A percentile compares a stretch with the other conserved stretches of the same genome.
Evolutionary conservation across 1,139 yeast species (phyloP).

Genomic region (Magnusiomyces fungicola): DNA sequence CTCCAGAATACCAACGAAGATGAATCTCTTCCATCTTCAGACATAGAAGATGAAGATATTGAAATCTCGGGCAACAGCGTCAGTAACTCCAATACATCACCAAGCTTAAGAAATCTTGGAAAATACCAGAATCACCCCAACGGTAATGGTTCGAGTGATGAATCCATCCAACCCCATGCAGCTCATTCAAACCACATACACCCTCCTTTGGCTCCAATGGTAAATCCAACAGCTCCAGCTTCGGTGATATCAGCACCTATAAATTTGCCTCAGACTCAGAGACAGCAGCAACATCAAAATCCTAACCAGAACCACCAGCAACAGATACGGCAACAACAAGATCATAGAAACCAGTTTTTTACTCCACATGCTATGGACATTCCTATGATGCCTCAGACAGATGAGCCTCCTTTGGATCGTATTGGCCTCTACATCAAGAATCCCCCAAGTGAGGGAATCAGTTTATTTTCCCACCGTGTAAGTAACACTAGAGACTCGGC

Average conservation of each 20-base stretch:
- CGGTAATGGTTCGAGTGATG: too few relatives aligned
- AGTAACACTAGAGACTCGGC: too few relatives aligned
- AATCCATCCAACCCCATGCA: too few relatives aligned
- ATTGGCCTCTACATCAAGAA: constrained; percentile 68
- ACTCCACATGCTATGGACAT: constrained; percentile 8
- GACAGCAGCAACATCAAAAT: constrained; percentile 11
- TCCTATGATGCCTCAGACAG: constrained; percentile 13
- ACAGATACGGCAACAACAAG: constrained; percentile 8
- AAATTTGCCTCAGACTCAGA: constrained; percentile 7
- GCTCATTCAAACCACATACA: too few relatives aligned
- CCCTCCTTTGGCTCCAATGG: too few relatives aligned
- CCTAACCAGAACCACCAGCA: constrained; percentile 6
- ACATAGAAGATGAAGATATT: background rate
- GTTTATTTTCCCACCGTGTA: constrained; percentile 71
- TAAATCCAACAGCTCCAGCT: background rate
- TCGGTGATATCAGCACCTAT: constrained; percentile 9
- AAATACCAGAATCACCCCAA: too few relatives aligned
- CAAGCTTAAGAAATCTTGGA: background rate
- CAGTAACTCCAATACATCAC: background rate
- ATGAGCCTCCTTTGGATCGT: constrained; percentile 34
- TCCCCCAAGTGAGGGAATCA: constrained; percentile 77
- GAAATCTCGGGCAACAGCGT: background rate
- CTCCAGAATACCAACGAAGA: background rate
- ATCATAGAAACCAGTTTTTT: constrained; percentile 4
- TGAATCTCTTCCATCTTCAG: background rate